Evolutionary conservation across 139 green algal species (phyloP).

Genomic region (Asterochloris sp.): DNA sequence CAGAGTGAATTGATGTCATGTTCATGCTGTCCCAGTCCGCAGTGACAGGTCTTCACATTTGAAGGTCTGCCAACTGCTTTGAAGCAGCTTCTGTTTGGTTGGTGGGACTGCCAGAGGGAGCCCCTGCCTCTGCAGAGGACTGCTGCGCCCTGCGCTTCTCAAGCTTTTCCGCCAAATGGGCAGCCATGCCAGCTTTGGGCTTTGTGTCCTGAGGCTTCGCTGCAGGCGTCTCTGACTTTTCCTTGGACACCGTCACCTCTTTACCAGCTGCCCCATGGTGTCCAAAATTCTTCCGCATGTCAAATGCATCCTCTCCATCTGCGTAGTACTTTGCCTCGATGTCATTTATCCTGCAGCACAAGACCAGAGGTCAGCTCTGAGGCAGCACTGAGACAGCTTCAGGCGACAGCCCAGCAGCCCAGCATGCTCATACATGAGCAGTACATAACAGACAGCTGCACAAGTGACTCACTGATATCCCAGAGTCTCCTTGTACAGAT

Average conservation of each 20-base stretch:
- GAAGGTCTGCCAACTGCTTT: too few relatives aligned
- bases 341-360: constrained; percentile 76
- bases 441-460: background rate
- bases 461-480: constrained; percentile 73
- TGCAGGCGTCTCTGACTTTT: background rate
- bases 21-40: too few relatives aligned
- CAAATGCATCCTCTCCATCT: constrained; percentile 94
- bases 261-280: background rate
- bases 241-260: background rate
- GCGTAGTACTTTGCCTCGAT: constrained; percentile 98
- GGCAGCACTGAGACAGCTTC: too few relatives aligned
- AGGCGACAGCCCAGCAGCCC: background rate
- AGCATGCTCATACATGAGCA: background rate
- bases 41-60: too few relatives aligned
- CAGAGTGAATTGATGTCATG: constrained; percentile 1
- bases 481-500: constrained; percentile 95
- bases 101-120: too few relatives aligned
- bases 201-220: background rate
- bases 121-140: too few relatives aligned
- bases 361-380: background rate
- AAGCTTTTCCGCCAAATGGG: too few relatives aligned
- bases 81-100: too few relatives aligned
- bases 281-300: constrained; percentile 84
- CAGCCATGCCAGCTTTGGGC: too few relatives aligned
- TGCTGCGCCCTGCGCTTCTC: too few relatives aligned